These are phyloP conservation scores for Cydonia oblonga DNA, from an alignment of 331 rosid species.

Conservation along the genomic window DNA sequence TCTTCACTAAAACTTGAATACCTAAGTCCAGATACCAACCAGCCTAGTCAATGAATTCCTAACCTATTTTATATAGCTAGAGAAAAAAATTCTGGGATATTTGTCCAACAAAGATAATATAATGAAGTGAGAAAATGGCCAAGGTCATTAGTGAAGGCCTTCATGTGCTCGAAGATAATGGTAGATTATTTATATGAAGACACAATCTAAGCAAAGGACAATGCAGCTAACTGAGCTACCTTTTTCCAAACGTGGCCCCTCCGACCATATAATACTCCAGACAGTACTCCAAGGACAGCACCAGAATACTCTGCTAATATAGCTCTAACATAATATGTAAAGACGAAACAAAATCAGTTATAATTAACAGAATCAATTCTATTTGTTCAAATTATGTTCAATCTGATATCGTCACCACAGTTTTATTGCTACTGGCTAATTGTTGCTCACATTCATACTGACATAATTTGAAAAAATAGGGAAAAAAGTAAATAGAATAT, in stretches of 20 bases:
- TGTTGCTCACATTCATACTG: neutral
- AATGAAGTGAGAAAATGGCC: neutral
- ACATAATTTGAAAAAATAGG: neutral
- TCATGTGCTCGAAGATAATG: neutral
- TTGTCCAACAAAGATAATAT: neutral
- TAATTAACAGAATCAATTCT: neutral
- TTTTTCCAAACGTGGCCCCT: slow-evolving; percentile 76
- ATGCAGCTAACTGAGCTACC: slow-evolving; percentile 34
- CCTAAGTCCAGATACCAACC: neutral
- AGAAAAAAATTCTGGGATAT: neutral
- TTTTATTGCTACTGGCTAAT: neutral
- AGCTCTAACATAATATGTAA: slow-evolving; percentile 46
- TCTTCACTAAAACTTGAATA: neutral
- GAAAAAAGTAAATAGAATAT: too few species aligned
- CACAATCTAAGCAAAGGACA: slow-evolving; percentile 1
- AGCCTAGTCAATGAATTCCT: neutral
- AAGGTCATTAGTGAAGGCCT: neutral
- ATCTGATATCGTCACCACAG: neutral
- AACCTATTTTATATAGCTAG: neutral
- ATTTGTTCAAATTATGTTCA: neutral
- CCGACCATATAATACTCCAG: slow-evolving; percentile 81
- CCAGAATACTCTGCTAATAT: slow-evolving; percentile 94
- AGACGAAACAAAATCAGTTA: neutral
- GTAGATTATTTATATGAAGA: neutral
- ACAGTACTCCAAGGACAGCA: slow-evolving; percentile 89